Evolutionary conservation across 768 basidiomycete genomes (phyloP).

Genomic region (Saitozyma podzolica): DNA sequence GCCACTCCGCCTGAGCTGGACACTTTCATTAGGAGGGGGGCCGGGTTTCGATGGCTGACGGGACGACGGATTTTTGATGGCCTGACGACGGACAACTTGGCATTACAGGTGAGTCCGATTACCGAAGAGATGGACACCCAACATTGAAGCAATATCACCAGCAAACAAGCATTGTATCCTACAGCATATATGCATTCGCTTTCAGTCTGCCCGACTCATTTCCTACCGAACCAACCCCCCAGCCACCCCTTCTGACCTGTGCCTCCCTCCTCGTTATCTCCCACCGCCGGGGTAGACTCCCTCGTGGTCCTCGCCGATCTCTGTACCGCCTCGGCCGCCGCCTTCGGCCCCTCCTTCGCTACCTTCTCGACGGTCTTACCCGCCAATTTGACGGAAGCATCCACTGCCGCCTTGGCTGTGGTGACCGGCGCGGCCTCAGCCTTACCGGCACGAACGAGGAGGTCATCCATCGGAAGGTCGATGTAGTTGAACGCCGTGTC

Average conservation of each 20-base stretch:
- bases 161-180: too few relatives aligned
- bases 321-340: conserved; percentile 15
- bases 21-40: too few relatives aligned
- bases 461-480: conserved; percentile 75
- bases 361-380: conserved; percentile 12
- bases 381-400: conserved; percentile 26
- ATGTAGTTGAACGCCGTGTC: conserved; percentile 93
- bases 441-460: conserved; percentile 68
- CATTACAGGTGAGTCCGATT: too few relatives aligned
- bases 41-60: too few relatives aligned
- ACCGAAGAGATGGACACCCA: too few relatives aligned
- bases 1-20: too few relatives aligned
- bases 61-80: too few relatives aligned
- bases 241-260: conserved; percentile 27
- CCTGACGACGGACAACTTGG: too few relatives aligned
- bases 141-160: too few relatives aligned
- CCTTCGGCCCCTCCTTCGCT: conserved; percentile 11
- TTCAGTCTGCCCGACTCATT: too few relatives aligned
- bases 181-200: too few relatives aligned
- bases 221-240: conserved; percentile 34
- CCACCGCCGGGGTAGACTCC: conserved; percentile 69
- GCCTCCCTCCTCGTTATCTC: conserved; percentile 4
- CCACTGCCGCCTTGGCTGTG: conserved; percentile 20
- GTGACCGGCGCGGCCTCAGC: conserved; percentile 1
- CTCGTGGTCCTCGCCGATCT: conserved; percentile 62